Base-by-base conservation (phyloP, 768 basidiomycete genomes). In the Naematelia aurantialba region DNA sequence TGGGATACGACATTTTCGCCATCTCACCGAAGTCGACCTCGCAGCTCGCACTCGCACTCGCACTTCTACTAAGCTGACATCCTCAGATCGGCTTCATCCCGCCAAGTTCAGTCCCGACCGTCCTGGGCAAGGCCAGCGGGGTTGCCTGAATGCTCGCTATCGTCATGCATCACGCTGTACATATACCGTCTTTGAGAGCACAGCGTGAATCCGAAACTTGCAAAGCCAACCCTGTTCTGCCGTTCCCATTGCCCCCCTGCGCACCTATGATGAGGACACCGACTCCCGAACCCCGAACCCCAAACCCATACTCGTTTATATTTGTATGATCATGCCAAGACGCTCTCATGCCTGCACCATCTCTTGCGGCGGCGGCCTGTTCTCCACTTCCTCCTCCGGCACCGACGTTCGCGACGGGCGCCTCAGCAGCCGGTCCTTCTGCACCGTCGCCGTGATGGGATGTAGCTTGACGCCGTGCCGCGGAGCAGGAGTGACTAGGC, bases 21-120 rank as follows among this genome's bases (percentile, higher is more conserved):
- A n/a, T n/a, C n/a, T n/a, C n/a, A n/a, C n/a, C n/a, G n/a, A n/a
- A n/a, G n/a, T n/a, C n/a, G n/a, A n/a, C n/a, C n/a, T n/a, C n/a
- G n/a, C n/a, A n/a, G n/a, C n/a, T n/a, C n/a, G n/a, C n/a, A n/a
- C n/a, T n/a, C n/a, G n/a, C 34, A 39, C 34, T 39, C 8, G 34
- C 8, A 39, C 17, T 39, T 39, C 8, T 39, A 17, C 34, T 39
- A 25, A 42, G 12, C 22, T 21, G 52, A 25, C 13, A 34, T 31
- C 13, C 14, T n/a, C 46, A 73, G 72, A 63, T 93, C 45, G 94
- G 94, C 1, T 81, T 97, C 55, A 96, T 94, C 62, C 92, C 92
- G 2, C 90, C 92, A 0, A 91, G 87, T 66, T 90, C 90, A 62
- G 89, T 93, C 17, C 73, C 73, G 3, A 75, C 73, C n/a, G 75